A percentile compares a stretch with the other conserved stretches of the same genome.
These are phyloP conservation scores for Trypanosoma lewisi DNA, from an alignment of 208 protist genomes.

Conservation along the genomic window DNA sequence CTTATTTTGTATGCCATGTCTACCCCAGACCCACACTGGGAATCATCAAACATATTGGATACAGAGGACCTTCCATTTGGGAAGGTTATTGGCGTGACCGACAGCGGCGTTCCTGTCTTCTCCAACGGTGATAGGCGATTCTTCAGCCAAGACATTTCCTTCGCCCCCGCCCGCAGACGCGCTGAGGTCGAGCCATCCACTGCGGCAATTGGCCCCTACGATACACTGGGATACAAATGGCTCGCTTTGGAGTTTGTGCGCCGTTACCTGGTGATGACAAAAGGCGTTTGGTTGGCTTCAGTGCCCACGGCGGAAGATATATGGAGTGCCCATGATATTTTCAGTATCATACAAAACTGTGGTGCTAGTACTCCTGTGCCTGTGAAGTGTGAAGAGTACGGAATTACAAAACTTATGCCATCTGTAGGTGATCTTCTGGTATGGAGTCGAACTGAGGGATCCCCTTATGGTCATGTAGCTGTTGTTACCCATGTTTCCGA, in stretches of 20 bases:
- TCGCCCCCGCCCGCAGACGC: conserved; percentile 31
- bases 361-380: conserved; percentile 21
- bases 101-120: conserved; percentile 63
- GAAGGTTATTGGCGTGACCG: conserved; percentile 53
- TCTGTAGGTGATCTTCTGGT: conserved; percentile 58
- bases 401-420: conserved; percentile 23
- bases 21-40: too few species aligned
- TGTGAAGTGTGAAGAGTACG: conserved; percentile 38
- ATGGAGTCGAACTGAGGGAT: conserved; percentile 40
- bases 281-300: conserved; percentile 62
- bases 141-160: conserved; percentile 51
- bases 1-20: too few species aligned
- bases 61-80: conserved; percentile 57
- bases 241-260: conserved; percentile 72
- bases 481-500: conserved; percentile 44
- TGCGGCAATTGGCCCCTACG: conserved; percentile 9
- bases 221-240: conserved; percentile 63
- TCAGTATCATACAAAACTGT: conserved; percentile 27
- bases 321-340: conserved; percentile 34
- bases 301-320: conserved; percentile 55
- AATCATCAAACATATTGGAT: conserved; percentile 37
- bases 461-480: conserved; percentile 61
- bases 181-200: background rate
- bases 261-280: conserved; percentile 60
- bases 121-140: conserved; percentile 64